Evolutionary conservation across 805 yeast genomes (phyloP), one percentile per base, ranked within the genome.

Genomic region (Candida xiaguanensis): DNA sequence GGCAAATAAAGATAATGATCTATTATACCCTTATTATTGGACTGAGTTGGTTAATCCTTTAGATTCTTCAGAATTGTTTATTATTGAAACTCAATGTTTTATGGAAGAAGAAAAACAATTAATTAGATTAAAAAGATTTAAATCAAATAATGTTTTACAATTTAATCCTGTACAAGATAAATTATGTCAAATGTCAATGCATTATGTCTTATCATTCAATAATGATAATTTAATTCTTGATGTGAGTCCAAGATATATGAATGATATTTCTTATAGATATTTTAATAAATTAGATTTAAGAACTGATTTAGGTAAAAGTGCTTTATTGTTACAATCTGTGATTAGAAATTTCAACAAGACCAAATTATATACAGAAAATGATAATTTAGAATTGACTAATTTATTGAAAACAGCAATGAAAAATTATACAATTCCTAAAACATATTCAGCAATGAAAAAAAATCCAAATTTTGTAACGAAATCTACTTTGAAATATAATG

Each of bases 21-120:
- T 63, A 8, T 40, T 63, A 6, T 62, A 58, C 38, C 68, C 68
- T 1, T 63, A 63, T 42, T 63, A 44, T 39, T 63, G 68, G 68
- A 60, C 65, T 6, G 68, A 63, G 39, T 39, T 62, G 3, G 44
- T 63, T 12, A 61, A 62, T 42, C 67, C 68, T 1, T 26, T 54
- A 8, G 42, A 62, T 35, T 38, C 44, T 1, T 23, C 41, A 9
- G 61, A 61, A 38, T 20, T 63, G 1, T 36, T 59, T 12, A 39
- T 61, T 1, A n/a, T 63, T 0, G 68, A 63, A 35, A 42, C 60
- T 2, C 45, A 48, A 19, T 49, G 61, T 19, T 63, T 62, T 36
- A 57, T 56, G 31, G 53, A 59, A 18, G 67, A 60, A 39, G 52
- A 48, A 4, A 37, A 40, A 22, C 32, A 58, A 19, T 31, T 60